phyloP scores from a whole-genome alignment of 257 asterid genomes.

The Eucommia ulmoides region DNA sequence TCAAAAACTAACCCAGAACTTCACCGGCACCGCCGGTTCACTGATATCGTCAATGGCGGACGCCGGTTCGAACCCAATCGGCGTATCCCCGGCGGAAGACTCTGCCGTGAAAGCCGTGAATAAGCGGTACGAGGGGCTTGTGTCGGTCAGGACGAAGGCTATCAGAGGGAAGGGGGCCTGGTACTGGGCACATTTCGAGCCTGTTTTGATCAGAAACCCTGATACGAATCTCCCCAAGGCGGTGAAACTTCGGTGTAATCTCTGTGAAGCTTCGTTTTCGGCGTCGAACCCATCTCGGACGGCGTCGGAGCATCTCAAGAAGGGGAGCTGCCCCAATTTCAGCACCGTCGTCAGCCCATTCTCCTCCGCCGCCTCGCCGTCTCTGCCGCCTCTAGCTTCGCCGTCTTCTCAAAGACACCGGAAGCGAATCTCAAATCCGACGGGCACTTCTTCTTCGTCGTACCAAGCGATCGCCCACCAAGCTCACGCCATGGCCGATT shows the following conservation, averaged over 20 bases:
- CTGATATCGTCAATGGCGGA: constrained; percentile 30
- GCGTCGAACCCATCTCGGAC: constrained; percentile 87
- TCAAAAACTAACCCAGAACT: no score
- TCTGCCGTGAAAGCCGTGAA: constrained; percentile 42
- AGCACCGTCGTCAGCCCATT: constrained; percentile 38
- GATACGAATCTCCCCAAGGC: constrained; percentile 65
- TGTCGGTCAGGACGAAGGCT: constrained; percentile 68
- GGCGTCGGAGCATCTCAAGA: constrained; percentile 72
- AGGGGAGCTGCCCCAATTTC: constrained; percentile 76
- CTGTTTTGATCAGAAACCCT: constrained; percentile 45
- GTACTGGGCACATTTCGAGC: constrained; percentile 96
- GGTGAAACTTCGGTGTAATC: constrained; percentile 70
- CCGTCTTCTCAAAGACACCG: constrained; percentile 57
- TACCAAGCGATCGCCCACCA: constrained; percentile 29
- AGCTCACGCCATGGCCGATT: constrained; percentile 25
- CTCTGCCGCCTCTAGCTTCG: constrained; percentile 61
- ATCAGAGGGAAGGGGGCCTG: constrained; percentile 93
- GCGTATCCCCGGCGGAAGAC: constrained; percentile 29
- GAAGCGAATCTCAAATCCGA: constrained; percentile 35
- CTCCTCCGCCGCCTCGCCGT: constrained; percentile 12
- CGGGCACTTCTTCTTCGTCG: constrained; percentile 27
- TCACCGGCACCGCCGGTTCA: background rate
- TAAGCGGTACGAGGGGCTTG: constrained; percentile 63
- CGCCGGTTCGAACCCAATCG: constrained; percentile 23
- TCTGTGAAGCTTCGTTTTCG: constrained; percentile 60